Evolutionary conservation across 2,329 filamentous ascomycete species (phyloP).

Genomic region (Penicillium italicum): DNA sequence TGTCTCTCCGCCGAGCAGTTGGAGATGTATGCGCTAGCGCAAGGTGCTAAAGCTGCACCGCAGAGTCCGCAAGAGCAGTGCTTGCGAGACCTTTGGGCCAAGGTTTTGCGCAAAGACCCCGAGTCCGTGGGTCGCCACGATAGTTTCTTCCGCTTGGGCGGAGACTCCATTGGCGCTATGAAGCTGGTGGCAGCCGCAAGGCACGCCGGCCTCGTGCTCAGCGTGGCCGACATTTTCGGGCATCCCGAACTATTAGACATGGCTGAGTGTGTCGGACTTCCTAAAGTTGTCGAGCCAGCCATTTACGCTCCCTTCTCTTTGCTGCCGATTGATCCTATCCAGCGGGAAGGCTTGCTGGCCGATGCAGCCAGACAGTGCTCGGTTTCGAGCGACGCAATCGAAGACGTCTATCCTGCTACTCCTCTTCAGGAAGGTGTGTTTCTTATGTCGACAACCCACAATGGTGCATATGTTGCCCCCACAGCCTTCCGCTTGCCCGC

Average conservation of each 20-base stretch:
- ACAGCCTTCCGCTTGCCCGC: background rate
- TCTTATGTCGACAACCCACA: background rate
- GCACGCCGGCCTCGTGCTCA: slow-evolving; percentile 12
- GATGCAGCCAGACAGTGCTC: background rate
- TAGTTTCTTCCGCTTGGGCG: slow-evolving; percentile 24
- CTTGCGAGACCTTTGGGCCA: background rate
- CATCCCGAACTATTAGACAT: slow-evolving; percentile 5
- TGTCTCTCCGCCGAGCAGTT: background rate
- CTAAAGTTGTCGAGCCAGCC: background rate
- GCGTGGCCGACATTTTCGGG: slow-evolving; percentile 8
- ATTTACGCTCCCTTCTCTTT: background rate
- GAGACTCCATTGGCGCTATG: slow-evolving; percentile 24
- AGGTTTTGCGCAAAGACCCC: background rate
- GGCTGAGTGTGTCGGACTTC: background rate
- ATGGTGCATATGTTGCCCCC: background rate
- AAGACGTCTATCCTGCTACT: background rate
- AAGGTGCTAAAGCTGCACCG: background rate
- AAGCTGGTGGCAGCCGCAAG: slow-evolving; percentile 14
- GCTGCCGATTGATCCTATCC: background rate
- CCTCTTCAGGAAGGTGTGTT: slow-evolving; percentile 5
- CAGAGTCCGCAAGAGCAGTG: background rate
- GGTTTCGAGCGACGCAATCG: background rate
- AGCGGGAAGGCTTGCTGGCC: background rate
- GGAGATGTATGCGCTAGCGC: background rate
- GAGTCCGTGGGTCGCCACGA: slow-evolving; percentile 5